These are phyloP conservation scores for Tolypocladium guangdongense DNA, from an alignment of 2,329 filamentous ascomycete species.

Conservation along the genomic window DNA sequence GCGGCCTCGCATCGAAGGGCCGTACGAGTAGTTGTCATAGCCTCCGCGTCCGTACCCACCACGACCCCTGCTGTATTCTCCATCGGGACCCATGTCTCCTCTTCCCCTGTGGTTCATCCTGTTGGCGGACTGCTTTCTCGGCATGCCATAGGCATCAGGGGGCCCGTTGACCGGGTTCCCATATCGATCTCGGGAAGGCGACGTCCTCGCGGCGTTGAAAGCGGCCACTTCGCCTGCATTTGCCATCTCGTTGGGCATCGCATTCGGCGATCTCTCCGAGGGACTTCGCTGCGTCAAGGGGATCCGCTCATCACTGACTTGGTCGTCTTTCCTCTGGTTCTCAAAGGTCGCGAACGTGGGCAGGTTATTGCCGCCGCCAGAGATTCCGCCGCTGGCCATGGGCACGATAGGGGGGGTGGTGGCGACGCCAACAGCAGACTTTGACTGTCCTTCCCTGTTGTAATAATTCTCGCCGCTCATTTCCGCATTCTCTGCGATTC, in stretches of 20 bases:
- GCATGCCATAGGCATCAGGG: constrained; percentile 34
- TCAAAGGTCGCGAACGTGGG: constrained; percentile 56
- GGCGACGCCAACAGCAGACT: constrained; percentile 28
- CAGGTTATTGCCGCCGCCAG: constrained; percentile 33
- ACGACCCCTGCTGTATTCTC: constrained; percentile 36
- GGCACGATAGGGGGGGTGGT: constrained; percentile 47
- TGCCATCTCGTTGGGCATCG: constrained; percentile 27
- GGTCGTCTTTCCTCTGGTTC: constrained; percentile 50
- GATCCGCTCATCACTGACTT: constrained; percentile 56
- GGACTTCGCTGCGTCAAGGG: constrained; percentile 58
- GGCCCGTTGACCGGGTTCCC: constrained; percentile 43
- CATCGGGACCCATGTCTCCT: constrained; percentile 26
- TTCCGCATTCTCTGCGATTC: constrained; percentile 87
- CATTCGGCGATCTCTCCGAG: constrained; percentile 43
- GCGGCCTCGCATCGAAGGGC: constrained; percentile 27
- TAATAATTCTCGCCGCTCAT: constrained; percentile 96
- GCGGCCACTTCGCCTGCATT: constrained; percentile 21
- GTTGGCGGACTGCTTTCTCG: constrained; percentile 34
- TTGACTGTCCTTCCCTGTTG: constrained; percentile 51
- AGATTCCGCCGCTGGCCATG: constrained; percentile 43
- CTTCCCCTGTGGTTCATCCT: constrained; percentile 43
- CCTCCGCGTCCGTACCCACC: constrained; percentile 39
- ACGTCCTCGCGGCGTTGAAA: constrained; percentile 25
- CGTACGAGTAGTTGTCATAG: constrained; percentile 35
- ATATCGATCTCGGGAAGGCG: constrained; percentile 49